These are phyloP conservation scores for Fomitiporia mediterranea DNA, from an alignment of 1,284 basidiomycete genomes.

Conservation along the genomic window DNA sequence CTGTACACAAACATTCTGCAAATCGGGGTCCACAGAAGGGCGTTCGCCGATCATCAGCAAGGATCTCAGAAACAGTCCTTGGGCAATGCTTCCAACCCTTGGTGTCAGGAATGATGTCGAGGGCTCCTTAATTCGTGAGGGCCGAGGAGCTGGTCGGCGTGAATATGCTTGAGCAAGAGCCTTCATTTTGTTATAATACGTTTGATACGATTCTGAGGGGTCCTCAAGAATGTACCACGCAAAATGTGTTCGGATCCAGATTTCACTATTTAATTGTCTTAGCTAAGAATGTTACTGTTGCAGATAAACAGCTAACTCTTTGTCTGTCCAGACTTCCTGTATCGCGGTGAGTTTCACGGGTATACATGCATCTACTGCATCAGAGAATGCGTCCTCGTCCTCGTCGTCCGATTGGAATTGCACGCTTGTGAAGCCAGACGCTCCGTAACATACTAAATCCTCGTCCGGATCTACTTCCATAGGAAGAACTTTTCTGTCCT, in stretches of 20 bases:
- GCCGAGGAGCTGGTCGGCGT: background rate
- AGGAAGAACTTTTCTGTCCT: slow-evolving; percentile 32
- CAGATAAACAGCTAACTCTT: slow-evolving; percentile 32
- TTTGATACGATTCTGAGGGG: slow-evolving; percentile 28
- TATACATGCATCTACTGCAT: slow-evolving; percentile 25
- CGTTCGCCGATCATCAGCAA: slow-evolving; percentile 35
- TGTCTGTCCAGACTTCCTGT: slow-evolving; percentile 37
- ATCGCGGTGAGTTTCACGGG: slow-evolving; percentile 42
- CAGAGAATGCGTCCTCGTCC: slow-evolving; percentile 23
- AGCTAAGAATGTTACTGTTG: slow-evolving; percentile 1
- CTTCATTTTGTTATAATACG: background rate
- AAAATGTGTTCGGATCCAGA: slow-evolving; percentile 38
- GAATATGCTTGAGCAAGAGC: background rate
- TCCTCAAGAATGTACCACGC: slow-evolving; percentile 61
- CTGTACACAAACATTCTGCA: slow-evolving; percentile 26
- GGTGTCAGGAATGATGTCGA: slow-evolving; percentile 45
- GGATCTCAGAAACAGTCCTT: slow-evolving; percentile 43
- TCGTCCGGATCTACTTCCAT: slow-evolving; percentile 30
- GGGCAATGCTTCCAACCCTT: slow-evolving; percentile 41
- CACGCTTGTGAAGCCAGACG: slow-evolving; percentile 14
- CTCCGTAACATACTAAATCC: slow-evolving; percentile 1
- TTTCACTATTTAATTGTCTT: slow-evolving; percentile 28
- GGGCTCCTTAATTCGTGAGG: background rate
- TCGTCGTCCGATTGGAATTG: slow-evolving; percentile 28
- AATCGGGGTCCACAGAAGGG: background rate